Base-by-base conservation (phyloP, 768 basidiomycete species). In the Artomyces pyxidatus region DNA sequence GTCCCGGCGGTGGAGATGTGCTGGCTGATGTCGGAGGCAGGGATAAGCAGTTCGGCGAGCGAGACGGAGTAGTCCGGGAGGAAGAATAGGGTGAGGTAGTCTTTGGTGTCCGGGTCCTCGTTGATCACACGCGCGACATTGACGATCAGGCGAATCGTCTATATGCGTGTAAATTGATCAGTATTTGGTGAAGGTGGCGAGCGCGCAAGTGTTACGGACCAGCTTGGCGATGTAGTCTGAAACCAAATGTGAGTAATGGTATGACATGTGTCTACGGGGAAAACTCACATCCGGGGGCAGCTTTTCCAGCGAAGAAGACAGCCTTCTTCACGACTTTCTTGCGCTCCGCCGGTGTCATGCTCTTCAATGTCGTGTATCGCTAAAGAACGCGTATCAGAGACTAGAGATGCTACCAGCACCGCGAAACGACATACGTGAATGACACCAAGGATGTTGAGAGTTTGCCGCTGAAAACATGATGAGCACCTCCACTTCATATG, bases 1-100 rank as follows among this genome's bases (percentile, higher is more conserved):
- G 95, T 97, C 30, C 95, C 95, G 3, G 95, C 96, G 12, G 95
- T 98, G 21, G 89, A 93, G 66, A 99, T 97, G 66, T 98, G 95
- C 62, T 96, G 90, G 53, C 82, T 85, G 70, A 97, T 87, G 64
- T 98, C 93, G 25, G 87, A 85, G 11, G 95, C 88, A n/a, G 87
- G 88, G 51, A 92, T 88, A 57, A 93, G 73, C 21, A 93, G 70
- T 61, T 91, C 88, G 1, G 88, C 86, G 40, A 88, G 66, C 40
- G 85, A 85, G 32, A 88, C 90, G 1, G 83, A 86, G 69, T 99
- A 99, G 64, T 98, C 95, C 0, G 96, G 94, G 17, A 99, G 75
- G 85, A 98, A 98, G 72, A 85, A 88, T 52, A 98, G 76, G 40
- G 81, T 81, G 55, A 98, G 82, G 56, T 87, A 81, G 51, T 89